These are phyloP conservation scores for Hamamelis virginiana DNA, from an alignment of 164 flowering plant species.

Conservation along the genomic window DNA sequence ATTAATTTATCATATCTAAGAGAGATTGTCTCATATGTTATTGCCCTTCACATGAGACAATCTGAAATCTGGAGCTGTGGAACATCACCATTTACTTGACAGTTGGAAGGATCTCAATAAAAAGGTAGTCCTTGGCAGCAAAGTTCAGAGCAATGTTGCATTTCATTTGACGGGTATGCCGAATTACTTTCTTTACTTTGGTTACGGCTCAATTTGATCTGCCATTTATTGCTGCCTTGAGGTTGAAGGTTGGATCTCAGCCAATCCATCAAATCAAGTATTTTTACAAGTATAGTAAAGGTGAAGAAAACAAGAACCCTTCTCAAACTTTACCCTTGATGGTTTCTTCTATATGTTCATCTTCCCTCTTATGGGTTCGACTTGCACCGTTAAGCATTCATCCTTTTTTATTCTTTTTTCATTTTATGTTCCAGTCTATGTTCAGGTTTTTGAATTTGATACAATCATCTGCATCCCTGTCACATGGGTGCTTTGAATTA, in stretches of 20 bases:
- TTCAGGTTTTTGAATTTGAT: no score
- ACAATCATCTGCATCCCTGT: no score
- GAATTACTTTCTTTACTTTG: not conserved
- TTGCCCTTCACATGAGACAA: not conserved
- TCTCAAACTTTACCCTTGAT: not conserved
- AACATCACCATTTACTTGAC: not conserved
- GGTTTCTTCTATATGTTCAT: no score
- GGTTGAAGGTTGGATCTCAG: not conserved
- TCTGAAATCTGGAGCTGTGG: not conserved
- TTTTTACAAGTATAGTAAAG: not conserved
- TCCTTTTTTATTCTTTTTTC: no score
- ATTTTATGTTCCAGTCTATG: no score
- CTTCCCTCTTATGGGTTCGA: no score
- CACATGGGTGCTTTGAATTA: no score
- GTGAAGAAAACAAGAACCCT: not conserved
- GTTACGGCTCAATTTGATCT: not conserved
- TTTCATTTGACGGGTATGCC: not conserved
- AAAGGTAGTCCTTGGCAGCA: not conserved
- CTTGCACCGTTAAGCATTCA: no score
- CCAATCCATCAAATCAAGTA: not conserved
- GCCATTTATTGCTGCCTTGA: not conserved
- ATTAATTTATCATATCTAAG: no score
- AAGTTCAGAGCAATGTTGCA: not conserved
- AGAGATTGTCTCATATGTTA: not conserved
- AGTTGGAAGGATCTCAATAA: not conserved